Evolutionary conservation across 108 stramenopile species (phyloP).

Genomic region (Stephanodiscus minutulus): DNA sequence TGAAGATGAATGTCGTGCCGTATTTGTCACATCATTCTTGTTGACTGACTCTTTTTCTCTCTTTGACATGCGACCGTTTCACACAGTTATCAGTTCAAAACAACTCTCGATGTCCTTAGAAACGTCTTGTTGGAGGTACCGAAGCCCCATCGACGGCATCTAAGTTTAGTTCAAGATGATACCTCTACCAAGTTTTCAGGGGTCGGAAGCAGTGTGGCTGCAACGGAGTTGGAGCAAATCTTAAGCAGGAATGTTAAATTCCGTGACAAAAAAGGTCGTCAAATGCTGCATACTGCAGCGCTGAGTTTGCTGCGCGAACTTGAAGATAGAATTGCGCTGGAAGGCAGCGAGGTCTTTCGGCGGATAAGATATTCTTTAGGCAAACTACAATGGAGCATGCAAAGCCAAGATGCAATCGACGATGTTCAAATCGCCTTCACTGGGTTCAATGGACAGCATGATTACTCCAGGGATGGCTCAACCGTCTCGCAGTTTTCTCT

Average conservation of each 20-base stretch:
- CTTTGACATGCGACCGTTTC: neutral
- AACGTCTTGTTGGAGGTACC: slow-evolving; percentile 52
- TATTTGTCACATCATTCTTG: neutral
- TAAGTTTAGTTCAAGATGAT: slow-evolving; percentile 25
- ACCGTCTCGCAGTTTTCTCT: slow-evolving; percentile 36
- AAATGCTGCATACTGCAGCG: slow-evolving; percentile 29
- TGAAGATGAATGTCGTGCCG: neutral
- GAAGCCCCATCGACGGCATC: slow-evolving; percentile 29
- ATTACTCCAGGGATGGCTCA: slow-evolving; percentile 36
- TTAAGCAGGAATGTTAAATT: slow-evolving; percentile 13
- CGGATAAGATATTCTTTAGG: slow-evolving; percentile 38
- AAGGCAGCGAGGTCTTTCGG: slow-evolving; percentile 33
- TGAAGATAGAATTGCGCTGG: slow-evolving; percentile 32
- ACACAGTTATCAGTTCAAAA: slow-evolving; percentile 50
- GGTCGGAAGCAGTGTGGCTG: slow-evolving; percentile 37
- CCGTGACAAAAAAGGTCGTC: slow-evolving; percentile 43
- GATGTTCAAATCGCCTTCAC: slow-evolving; percentile 51
- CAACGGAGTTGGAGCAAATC: slow-evolving; percentile 43
- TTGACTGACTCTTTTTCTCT: neutral
- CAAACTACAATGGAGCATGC: slow-evolving; percentile 52
- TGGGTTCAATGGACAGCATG: slow-evolving; percentile 47
- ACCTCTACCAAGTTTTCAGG: slow-evolving; percentile 12
- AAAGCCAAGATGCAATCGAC: slow-evolving; percentile 36
- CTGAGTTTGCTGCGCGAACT: slow-evolving; percentile 40
- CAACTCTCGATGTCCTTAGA: slow-evolving; percentile 51